These are phyloP conservation scores for Cutaneotrichosporon cutaneum DNA, from an alignment of 1,284 basidiomycete species.

Conservation along the genomic window DNA sequence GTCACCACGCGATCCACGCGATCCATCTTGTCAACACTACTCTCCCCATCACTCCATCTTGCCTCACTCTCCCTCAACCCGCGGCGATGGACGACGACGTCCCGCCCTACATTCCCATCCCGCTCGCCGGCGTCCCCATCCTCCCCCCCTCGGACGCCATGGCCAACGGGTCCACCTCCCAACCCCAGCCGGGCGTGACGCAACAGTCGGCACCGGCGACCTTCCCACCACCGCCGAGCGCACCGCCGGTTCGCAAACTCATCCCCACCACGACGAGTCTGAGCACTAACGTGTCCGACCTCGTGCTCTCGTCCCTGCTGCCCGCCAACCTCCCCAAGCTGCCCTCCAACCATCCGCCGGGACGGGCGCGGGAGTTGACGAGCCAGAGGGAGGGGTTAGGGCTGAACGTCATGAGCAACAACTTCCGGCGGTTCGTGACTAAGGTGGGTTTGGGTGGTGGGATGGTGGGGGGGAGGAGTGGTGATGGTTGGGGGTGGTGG, in stretches of 20 bases:
- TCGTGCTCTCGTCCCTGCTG: constrained; percentile 41
- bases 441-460: constrained; percentile 32
- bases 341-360: constrained; percentile 17
- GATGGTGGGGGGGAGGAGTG: too few relatives aligned
- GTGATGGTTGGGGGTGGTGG: not conserved
- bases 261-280: constrained; percentile 29
- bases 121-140: constrained; percentile 22
- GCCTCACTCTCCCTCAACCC: not conserved
- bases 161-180: not conserved
- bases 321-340: constrained; percentile 47
- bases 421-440: constrained; percentile 51
- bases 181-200: not conserved
- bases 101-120: constrained; percentile 27
- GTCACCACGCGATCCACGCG: too few relatives aligned
- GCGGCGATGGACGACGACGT: constrained; percentile 4
- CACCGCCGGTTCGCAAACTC: constrained; percentile 26
- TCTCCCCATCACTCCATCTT: too few relatives aligned
- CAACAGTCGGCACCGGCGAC: not conserved
- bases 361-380: constrained; percentile 35
- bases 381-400: constrained; percentile 46
- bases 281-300: constrained; percentile 46
- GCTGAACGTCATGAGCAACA: constrained; percentile 47
- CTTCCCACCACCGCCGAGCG: constrained; percentile 19
- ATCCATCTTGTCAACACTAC: too few relatives aligned
- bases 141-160: not conserved